phyloP scores from a whole-genome alignment of 306 rosid genomes.

The Phaseolus lunatus region DNA sequence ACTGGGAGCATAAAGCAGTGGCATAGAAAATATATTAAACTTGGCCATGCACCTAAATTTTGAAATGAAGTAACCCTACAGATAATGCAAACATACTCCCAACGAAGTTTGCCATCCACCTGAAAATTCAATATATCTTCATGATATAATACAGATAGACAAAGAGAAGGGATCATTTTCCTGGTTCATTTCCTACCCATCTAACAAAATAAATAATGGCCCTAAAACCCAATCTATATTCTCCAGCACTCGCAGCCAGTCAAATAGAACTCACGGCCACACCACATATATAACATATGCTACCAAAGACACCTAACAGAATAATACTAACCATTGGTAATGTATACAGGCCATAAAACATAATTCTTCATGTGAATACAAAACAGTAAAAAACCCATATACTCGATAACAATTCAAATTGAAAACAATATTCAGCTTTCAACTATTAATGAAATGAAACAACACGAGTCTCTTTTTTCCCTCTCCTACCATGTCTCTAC shows the following conservation, averaged over 20 bases:
- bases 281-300: not conserved
- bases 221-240: not conserved
- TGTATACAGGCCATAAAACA: not conserved
- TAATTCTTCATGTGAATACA: constrained; percentile 19
- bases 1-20: constrained; percentile 27
- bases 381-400: constrained; percentile 26
- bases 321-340: not conserved
- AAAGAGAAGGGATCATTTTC: constrained; percentile 1
- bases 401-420: constrained; percentile 7
- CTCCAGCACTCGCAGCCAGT: constrained; percentile 11
- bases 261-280: not conserved
- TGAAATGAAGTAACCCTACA: constrained; percentile 9
- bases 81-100: constrained; percentile 26
- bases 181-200: not conserved
- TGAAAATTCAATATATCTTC: not conserved
- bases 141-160: not conserved
- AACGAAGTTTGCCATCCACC: constrained; percentile 1
- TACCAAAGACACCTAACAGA: not conserved
- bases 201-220: not conserved
- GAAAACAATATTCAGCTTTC: not conserved
- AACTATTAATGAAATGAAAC: constrained; percentile 18
- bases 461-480: constrained; percentile 8
- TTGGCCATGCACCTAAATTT: constrained; percentile 6
- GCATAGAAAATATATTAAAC: not conserved
- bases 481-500: not conserved